Base-by-base conservation (phyloP, 345 rosid genomes). In the Litchi chinensis region DNA sequence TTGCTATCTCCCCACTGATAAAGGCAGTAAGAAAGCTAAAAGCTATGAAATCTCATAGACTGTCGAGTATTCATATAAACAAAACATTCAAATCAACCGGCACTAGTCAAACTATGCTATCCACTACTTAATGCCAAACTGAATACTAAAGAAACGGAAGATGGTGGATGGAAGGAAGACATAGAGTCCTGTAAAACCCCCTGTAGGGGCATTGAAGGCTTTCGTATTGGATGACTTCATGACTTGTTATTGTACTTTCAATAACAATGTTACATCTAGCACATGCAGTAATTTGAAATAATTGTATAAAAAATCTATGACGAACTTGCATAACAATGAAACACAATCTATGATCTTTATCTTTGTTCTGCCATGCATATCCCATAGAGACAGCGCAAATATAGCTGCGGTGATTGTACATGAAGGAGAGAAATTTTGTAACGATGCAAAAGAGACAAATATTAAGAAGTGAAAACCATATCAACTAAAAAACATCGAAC, bases 401-500 rank as follows among this genome's bases (percentile, higher is more conserved):
- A 76, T 44, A 26, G 15, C 40, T 22, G 44, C 63, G 40, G 6
- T 62, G 39, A 22, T 21, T 10, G 10, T 32, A 52, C 5, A 9
- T 8, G 13, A 68, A 4, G 22, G 24, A 40, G 24, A 43, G 28
- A 65, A 26, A 68, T 50, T 37, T 57, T 15, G n/a, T 41, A 8
- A 39, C 60, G 40, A 48, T 46, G 24, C 52, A 24, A 28, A 28
- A 63, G 19, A 79, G 46, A 26, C 10, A 48, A 21, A 74, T 46
- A 24, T 28, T 12, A n/a, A 57, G 28, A 65, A 65, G 48, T 39
- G 37, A 57, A 69, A 57, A 69, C 12, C 10, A 69, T 75, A 70
- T 66, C 68, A 69, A 70, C 41, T 70, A 13, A 75, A 76, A 68
- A 41, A 11, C 65, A 44, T n/a, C 15, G 39, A 8, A 65, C 19